phyloP scores from a whole-genome alignment of 2,329 filamentous ascomycete species.

The Whalleya microplaca region DNA sequence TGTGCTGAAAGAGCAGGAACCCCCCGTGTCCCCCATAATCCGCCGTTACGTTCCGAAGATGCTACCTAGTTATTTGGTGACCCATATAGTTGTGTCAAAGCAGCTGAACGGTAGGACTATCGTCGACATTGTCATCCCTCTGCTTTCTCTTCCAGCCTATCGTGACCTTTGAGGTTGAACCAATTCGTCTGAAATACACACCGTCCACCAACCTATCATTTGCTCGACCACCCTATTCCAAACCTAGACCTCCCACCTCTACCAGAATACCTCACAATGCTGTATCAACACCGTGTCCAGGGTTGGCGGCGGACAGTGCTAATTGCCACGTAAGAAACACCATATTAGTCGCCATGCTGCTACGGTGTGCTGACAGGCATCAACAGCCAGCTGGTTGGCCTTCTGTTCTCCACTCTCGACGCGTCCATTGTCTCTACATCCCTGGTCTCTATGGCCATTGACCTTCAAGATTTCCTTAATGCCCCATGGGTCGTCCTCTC shows the following conservation, averaged over 20 bases:
- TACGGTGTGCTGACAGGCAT: constrained; percentile 12
- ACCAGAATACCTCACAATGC: constrained; percentile 13
- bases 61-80: background rate
- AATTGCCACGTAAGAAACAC: constrained; percentile 40
- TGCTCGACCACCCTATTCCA: background rate
- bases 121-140: background rate
- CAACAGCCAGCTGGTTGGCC: constrained; percentile 53
- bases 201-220: background rate
- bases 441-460: constrained; percentile 58
- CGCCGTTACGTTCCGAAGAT: background rate
- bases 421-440: constrained; percentile 63
- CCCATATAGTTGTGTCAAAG: background rate
- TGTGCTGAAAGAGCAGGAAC: background rate
- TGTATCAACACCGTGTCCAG: constrained; percentile 22
- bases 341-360: background rate
- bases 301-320: constrained; percentile 38
- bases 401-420: constrained; percentile 61
- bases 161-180: too few relatives aligned
- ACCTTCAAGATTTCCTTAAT: constrained; percentile 54
- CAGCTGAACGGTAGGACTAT: background rate
- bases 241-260: background rate
- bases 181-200: background rate
- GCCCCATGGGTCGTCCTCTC: constrained; percentile 59
- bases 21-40: background rate
- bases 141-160: background rate